Conservation (phyloP, 331 rosid genomes). For the Pyrus hybrid region DNA sequence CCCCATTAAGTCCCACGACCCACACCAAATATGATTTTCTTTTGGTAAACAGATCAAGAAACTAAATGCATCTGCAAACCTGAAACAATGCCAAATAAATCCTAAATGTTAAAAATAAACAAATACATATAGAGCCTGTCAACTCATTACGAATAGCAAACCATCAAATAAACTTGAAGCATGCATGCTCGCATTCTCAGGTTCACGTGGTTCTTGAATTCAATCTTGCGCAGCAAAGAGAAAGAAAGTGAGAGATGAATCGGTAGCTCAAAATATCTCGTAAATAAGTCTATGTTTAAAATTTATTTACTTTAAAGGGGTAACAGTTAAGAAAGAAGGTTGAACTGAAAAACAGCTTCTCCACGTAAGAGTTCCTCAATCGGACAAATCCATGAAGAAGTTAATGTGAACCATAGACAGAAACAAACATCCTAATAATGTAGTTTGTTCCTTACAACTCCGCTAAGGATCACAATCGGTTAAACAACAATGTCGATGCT, state of each 20-base stretch:
- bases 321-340: background rate
- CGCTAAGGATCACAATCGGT: background rate
- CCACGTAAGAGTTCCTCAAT: background rate
- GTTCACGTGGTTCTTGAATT: background rate
- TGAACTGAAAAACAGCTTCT: background rate
- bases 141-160: constrained; percentile 1
- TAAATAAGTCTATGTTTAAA: background rate
- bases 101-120: background rate
- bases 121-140: background rate
- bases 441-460: background rate
- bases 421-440: background rate
- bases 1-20: constrained; percentile 78
- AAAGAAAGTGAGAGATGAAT: background rate
- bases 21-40: constrained; percentile 91
- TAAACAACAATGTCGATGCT: background rate
- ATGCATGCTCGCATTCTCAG: background rate
- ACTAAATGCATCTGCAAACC: constrained; percentile 82
- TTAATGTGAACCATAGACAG: background rate
- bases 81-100: constrained; percentile 18
- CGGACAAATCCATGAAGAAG: background rate
- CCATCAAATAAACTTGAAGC: background rate
- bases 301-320: background rate
- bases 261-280: background rate
- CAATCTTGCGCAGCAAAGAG: background rate
- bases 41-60: constrained; percentile 55